Conservation (phyloP, 2,329 filamentous ascomycete species). For the Colletotrichum orbiculare region DNA sequence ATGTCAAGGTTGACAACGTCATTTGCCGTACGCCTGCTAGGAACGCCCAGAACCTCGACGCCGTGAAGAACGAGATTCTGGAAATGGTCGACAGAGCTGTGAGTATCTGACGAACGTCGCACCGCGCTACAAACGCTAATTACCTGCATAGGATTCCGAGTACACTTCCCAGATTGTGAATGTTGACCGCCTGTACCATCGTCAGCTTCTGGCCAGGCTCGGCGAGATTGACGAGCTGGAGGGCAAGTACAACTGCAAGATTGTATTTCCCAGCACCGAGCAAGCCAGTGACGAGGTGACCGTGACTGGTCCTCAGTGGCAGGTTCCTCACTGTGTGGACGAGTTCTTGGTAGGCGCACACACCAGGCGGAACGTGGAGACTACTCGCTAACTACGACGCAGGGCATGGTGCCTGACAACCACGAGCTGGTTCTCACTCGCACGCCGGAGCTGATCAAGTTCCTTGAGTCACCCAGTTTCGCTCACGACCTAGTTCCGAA, state of each 20-base stretch:
- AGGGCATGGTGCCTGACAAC: conserved; percentile 97
- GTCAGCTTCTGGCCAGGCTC: conserved; percentile 89
- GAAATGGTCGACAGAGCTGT: conserved; percentile 98
- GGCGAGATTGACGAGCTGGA: conserved; percentile 93
- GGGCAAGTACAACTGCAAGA: conserved; percentile 99
- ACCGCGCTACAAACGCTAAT: not conserved
- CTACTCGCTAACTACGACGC: conserved; percentile 16
- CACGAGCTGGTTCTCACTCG: conserved; percentile 90
- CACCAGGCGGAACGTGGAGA: conserved; percentile 4
- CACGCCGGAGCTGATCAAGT: conserved; percentile 80
- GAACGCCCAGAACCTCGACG: conserved; percentile 94
- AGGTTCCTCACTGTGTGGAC: conserved; percentile 96
- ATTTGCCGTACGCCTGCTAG: conserved; percentile 97
- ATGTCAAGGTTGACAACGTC: conserved; percentile 98
- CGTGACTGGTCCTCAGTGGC: conserved; percentile 96
- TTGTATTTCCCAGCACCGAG: conserved; percentile 97
- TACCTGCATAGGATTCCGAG: conserved; percentile 79
- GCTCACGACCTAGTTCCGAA: conserved; percentile 82
- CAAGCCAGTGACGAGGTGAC: conserved; percentile 96
- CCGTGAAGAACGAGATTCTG: conserved; percentile 98
- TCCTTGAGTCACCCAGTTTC: conserved; percentile 85
- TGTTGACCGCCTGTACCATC: conserved; percentile 94
- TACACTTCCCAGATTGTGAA: conserved; percentile 94
- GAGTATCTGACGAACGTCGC: conserved; percentile 48
- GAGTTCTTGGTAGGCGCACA: conserved; percentile 79